A percentile compares a stretch with the other conserved stretches of the same genome.
phyloP scores from a whole-genome alignment of 345 rosid genomes.

The Cardamine chenopodiifolia region DNA sequence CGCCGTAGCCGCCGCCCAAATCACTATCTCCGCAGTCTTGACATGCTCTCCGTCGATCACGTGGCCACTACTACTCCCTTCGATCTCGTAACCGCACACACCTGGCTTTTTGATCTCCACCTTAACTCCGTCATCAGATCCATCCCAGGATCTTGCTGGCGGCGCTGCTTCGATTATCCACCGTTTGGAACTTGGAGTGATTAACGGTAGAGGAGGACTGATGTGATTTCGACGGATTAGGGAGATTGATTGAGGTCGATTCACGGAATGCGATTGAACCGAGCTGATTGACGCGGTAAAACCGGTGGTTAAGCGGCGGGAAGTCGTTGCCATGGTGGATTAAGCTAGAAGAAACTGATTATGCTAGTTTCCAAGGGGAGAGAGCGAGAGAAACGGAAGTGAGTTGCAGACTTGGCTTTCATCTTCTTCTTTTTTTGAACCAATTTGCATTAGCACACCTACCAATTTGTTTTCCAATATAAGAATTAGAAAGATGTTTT shows the following conservation, averaged over 20 bases:
- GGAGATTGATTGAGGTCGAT: constrained; percentile 31
- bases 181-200: constrained; percentile 30
- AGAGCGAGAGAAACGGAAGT: constrained; percentile 23
- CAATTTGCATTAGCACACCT: constrained; percentile 15
- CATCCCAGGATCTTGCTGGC: constrained; percentile 38
- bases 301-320: constrained; percentile 53
- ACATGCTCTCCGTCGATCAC: constrained; percentile 37
- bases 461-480: constrained; percentile 2
- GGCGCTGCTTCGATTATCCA: constrained; percentile 40
- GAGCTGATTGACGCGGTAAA: constrained; percentile 22
- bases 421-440: not conserved
- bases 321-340: constrained; percentile 53
- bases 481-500: not conserved
- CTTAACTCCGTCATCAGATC: constrained; percentile 43
- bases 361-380: not conserved
- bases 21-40: constrained; percentile 53
- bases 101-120: constrained; percentile 33
- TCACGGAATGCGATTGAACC: constrained; percentile 33
- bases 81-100: constrained; percentile 48
- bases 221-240: constrained; percentile 32
- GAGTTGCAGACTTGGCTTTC: constrained; percentile 15
- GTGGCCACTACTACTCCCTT: constrained; percentile 30
- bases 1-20: constrained; percentile 73
- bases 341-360: not conserved
- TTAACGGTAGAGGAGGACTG: constrained; percentile 34